phyloP scores from a whole-genome alignment of 192 early-diverging fungal species.

The Coemansia sp. region DNA sequence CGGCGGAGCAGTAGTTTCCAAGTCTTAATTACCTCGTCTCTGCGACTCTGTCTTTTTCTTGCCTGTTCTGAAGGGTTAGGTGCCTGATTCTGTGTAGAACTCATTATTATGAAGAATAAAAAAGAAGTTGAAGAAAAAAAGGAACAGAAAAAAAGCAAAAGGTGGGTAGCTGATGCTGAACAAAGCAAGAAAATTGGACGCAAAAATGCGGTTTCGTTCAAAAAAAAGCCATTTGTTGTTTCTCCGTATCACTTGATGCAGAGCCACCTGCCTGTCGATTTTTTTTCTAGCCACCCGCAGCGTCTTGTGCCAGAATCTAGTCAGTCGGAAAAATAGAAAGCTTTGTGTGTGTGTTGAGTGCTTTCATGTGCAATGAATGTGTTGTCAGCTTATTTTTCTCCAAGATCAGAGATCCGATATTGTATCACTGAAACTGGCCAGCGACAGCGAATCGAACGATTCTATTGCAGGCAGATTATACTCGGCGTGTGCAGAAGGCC shows the following conservation, averaged over 20 bases:
- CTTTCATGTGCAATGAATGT: no score
- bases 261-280: background rate
- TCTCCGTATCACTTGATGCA: background rate
- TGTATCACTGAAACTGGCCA: background rate
- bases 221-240: background rate
- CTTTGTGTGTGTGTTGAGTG: no score
- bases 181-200: background rate
- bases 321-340: background rate
- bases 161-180: background rate
- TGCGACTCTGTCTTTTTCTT: slow-evolving; percentile 47
- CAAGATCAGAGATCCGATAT: background rate
- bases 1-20: background rate
- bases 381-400: no score
- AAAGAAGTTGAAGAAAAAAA: background rate
- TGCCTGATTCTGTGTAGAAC: slow-evolving; percentile 33
- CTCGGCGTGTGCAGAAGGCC: background rate
- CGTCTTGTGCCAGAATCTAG: background rate
- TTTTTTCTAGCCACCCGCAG: background rate
- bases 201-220: background rate
- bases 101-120: slow-evolving; percentile 30
- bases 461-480: background rate
- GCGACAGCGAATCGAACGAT: background rate
- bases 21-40: slow-evolving; percentile 44
- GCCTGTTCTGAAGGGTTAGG: slow-evolving; percentile 44
- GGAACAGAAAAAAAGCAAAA: background rate